Percentiles rank a stretch among this genome's conserved stretches.
These are phyloP conservation scores for Calcarisporium arbuscula DNA, from an alignment of 2,329 filamentous ascomycete species.

Conservation along the genomic window DNA sequence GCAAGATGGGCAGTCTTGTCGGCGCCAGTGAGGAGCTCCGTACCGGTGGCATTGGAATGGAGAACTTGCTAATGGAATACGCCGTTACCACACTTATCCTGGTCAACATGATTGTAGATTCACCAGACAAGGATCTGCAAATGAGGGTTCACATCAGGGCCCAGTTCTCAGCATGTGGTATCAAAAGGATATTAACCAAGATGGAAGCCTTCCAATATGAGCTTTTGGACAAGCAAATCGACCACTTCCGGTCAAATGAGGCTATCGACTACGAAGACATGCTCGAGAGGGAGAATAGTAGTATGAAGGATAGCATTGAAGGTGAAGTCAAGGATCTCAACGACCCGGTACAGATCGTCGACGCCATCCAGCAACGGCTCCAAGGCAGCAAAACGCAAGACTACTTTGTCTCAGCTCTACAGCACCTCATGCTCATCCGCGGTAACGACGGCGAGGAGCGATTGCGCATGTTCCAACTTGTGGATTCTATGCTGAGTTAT, in stretches of 20 bases:
- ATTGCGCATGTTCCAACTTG: slow-evolving; percentile 91
- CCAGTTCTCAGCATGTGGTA: slow-evolving; percentile 91
- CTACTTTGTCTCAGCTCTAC: slow-evolving; percentile 92
- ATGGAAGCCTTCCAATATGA: slow-evolving; percentile 99
- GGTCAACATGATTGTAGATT: slow-evolving; percentile 94
- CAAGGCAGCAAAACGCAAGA: slow-evolving; percentile 81
- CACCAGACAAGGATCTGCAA: slow-evolving; percentile 81
- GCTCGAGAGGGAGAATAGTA: slow-evolving; percentile 83
- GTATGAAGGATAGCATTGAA: slow-evolving; percentile 81
- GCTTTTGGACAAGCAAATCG: slow-evolving; percentile 95
- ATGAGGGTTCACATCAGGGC: slow-evolving; percentile 89
- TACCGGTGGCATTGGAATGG: slow-evolving; percentile 95
- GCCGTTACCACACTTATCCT: slow-evolving; percentile 90
- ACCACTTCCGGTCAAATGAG: slow-evolving; percentile 87
- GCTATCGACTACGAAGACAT: slow-evolving; percentile 98
- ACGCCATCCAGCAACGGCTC: slow-evolving; percentile 83
- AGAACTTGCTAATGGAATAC: slow-evolving; percentile 98
- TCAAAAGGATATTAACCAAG: slow-evolving; percentile 89
- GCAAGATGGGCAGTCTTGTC: slow-evolving; percentile 97
- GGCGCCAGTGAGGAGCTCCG: slow-evolving; percentile 94
- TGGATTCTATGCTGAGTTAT: slow-evolving; percentile 98
- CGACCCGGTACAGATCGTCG: slow-evolving; percentile 87
- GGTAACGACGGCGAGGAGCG: slow-evolving; percentile 90
- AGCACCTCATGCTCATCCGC: slow-evolving; percentile 87
- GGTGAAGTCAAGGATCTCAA: slow-evolving; percentile 86